Conservation (phyloP, 2,329 filamentous ascomycete species). For the Aschersonia sp. region DNA sequence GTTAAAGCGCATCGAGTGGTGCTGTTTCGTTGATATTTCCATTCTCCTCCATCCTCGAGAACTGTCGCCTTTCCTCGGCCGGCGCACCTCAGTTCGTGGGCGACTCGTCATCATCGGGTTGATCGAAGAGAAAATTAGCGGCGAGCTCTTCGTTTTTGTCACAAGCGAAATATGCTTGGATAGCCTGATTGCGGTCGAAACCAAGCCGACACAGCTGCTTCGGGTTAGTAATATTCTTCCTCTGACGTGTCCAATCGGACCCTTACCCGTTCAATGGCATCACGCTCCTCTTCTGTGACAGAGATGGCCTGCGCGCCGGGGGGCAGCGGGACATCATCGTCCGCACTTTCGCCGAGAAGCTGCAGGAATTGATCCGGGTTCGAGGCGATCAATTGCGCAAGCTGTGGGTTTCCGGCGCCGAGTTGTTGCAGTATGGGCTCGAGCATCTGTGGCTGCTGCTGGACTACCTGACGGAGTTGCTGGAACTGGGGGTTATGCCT, state of each 20-base stretch:
- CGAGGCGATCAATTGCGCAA: conserved; percentile 80
- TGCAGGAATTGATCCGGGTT: conserved; percentile 90
- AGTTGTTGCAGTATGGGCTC: conserved; percentile 96
- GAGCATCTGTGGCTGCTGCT: conserved; percentile 96
- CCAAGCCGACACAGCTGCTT: conserved; percentile 74
- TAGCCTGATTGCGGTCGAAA: conserved; percentile 83
- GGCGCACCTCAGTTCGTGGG: conserved; percentile 19
- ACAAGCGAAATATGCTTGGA: conserved; percentile 97
- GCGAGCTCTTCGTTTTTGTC: conserved; percentile 99
- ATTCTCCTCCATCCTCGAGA: no score
- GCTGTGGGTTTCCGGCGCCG: conserved; percentile 82
- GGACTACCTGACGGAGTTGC: conserved; percentile 89
- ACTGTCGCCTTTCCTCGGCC: no score
- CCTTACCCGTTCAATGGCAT: conserved; percentile 82
- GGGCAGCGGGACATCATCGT: conserved; percentile 71
- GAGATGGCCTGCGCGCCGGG: conserved; percentile 80
- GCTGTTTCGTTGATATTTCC: background rate
- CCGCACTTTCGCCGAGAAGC: conserved; percentile 74
- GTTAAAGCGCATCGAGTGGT: no score
- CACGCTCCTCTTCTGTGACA: conserved; percentile 90
- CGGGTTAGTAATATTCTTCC: background rate
- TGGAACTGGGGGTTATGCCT: conserved; percentile 96
- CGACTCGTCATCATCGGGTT: conserved; percentile 71
- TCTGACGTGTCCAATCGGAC: background rate
- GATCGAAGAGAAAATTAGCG: conserved; percentile 95